Evolutionary conservation across 371 early-diverging fungal genomes (phyloP).

Genomic region (Dinochytrium kinnereticum): DNA sequence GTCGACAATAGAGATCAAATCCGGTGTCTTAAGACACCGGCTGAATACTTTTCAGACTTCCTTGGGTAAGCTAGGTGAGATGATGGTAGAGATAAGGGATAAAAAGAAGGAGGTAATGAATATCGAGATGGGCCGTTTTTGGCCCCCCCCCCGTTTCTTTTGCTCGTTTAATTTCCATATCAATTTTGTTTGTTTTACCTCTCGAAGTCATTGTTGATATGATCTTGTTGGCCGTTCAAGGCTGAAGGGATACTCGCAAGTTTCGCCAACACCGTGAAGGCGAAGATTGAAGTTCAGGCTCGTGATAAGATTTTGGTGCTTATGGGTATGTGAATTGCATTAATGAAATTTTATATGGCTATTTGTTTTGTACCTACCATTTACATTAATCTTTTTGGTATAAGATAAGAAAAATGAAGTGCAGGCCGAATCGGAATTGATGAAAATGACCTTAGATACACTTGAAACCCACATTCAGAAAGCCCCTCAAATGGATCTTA

Average conservation of each 20-base stretch:
- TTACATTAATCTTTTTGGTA: not conserved
- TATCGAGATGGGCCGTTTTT: too few relatives aligned
- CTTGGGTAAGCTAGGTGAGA: not conserved
- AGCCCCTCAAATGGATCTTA: slow-evolving; percentile 26
- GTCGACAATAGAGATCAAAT: slow-evolving; percentile 4
- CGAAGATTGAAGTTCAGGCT: not conserved
- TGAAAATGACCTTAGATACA: slow-evolving; percentile 22
- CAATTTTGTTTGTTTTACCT: too few relatives aligned
- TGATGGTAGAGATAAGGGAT: not conserved
- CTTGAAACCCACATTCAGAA: slow-evolving; percentile 15
- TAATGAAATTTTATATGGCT: too few relatives aligned
- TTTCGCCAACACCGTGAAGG: not conserved
- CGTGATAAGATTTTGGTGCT: slow-evolving; percentile 3
- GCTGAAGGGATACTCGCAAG: not conserved
- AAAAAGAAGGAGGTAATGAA: not conserved
- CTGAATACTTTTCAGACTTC: not conserved
- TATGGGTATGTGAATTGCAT: too few relatives aligned
- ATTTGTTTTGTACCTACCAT: too few relatives aligned
- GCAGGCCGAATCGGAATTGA: slow-evolving; percentile 8
- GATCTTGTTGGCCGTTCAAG: too few relatives aligned
- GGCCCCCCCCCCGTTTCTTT: not conserved
- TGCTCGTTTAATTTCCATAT: not conserved
- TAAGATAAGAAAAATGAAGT: slow-evolving; percentile 11
- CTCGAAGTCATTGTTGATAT: too few relatives aligned
- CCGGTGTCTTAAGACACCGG: not conserved